Evolutionary conservation across 2,329 filamentous ascomycete genomes (phyloP), one percentile per base, ranked within the genome.

Genomic region (Neonectria punicea): DNA sequence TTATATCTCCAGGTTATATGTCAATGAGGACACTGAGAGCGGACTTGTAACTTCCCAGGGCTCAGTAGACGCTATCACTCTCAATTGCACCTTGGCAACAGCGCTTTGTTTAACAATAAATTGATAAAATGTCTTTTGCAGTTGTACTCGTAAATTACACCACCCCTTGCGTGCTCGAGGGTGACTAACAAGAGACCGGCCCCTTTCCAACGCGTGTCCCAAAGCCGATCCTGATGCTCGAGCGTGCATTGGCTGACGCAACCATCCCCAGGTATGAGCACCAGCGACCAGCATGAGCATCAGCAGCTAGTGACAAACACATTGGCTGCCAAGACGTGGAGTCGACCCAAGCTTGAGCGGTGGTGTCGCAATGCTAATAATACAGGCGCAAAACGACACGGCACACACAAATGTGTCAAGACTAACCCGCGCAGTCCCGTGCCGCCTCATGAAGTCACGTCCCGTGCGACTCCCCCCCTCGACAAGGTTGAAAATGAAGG

Each of bases 371-470:
- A 25, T 25, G 13, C 56, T 14, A 14, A 53, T 22, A 14, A 53
- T 22, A 61, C 18, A 25, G 36, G 36, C 25, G 10, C 51, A 32
- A 30, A 41, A 16, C 53, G 30, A 30, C 30, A 30, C 30, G 10
- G 9, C 8, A 30, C 7, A 8, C 30, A 30, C 7, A 30, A 30
- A 30, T 10, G 25, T 25, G 25, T 25, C 25, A 25, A 25, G 25
- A 25, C 25, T 25, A 25, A 25, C 25, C 25, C 53, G 53, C 6
- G 53, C 44, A 49, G 32, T 44, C 41, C 46, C 46, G 59, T 44
- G 51, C 54, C 43, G 32, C 49, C 47, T 54, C 60, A 47, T 53
- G 54, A 58, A 63, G 55, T 51, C 49, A 46, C 43, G 46, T 28
- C 41, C 49, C 44, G 47, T 50, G 43, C 59, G 53, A 62, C 53